Percentiles rank a stretch among this genome's conserved stretches.
phyloP scores from a whole-genome alignment of 441 rosid genomes.

The Populus tomentosa region DNA sequence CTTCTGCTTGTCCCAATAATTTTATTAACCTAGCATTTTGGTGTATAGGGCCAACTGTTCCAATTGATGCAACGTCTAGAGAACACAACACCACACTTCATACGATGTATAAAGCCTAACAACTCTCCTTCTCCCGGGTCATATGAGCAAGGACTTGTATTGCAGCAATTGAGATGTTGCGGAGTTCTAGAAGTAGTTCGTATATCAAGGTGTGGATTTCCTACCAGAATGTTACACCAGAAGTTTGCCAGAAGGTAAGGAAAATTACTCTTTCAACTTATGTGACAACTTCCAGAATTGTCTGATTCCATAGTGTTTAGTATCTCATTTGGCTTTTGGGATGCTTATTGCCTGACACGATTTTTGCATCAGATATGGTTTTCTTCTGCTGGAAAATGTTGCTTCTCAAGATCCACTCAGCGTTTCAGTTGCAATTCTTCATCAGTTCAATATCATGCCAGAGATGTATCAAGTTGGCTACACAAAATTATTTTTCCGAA shows the following conservation, averaged over 20 bases:
- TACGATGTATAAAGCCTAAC: conserved; percentile 98
- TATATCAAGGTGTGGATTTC: conserved; percentile 95
- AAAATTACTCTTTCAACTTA: conserved; percentile 2
- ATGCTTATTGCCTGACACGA: conserved; percentile 13
- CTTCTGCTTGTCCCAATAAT: not conserved
- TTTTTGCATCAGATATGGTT: conserved; percentile 73
- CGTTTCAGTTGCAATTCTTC: conserved; percentile 98
- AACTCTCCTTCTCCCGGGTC: conserved; percentile 77
- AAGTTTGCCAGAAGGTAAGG: conserved; percentile 90
- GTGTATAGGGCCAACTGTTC: conserved; percentile 80
- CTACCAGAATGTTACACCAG: conserved; percentile 96
- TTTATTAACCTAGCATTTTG: conserved; percentile 13
- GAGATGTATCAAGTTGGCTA: conserved; percentile 99
- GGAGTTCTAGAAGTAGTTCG: conserved; percentile 99
- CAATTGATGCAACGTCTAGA: conserved; percentile 96
- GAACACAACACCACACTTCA: conserved; percentile 94
- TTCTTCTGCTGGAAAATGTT: conserved; percentile 76
- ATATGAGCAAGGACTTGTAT: conserved; percentile 85
- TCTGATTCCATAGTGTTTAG: not conserved
- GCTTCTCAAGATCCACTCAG: conserved; percentile 86
- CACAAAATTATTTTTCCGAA: conserved; percentile 90
- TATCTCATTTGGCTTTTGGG: not conserved
- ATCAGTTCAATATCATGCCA: conserved; percentile 92
- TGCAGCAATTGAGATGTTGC: conserved; percentile 97
- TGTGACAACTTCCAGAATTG: conserved; percentile 5